phyloP scores from a whole-genome alignment of 345 rosid species.

The Syzygium oleosum region DNA sequence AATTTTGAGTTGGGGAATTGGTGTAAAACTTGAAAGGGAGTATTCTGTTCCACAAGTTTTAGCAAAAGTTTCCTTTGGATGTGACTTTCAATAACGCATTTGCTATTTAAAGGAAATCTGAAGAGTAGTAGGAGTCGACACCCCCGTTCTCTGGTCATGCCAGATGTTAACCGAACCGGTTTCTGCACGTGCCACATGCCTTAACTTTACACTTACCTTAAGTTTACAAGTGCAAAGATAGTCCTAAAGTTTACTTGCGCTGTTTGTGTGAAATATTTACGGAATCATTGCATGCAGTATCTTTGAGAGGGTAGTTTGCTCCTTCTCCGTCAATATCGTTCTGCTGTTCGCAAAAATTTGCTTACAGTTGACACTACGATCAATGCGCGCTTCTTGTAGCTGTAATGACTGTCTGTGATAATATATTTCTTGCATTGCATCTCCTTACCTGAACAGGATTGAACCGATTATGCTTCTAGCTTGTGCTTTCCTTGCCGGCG shows the following conservation, averaged over 20 bases:
- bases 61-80: not conserved
- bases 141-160: not conserved
- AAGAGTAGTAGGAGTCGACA: not conserved
- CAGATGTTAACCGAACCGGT: not conserved
- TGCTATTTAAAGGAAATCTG: not conserved
- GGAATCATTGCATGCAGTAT: not conserved
- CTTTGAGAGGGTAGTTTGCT: not conserved
- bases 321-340: not conserved
- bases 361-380: not conserved
- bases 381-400: not conserved
- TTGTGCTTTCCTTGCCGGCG: not conserved
- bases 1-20: not conserved
- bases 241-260: not conserved
- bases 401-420: not conserved
- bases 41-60: not conserved
- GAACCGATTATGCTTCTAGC: not conserved
- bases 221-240: too few species aligned
- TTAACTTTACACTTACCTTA: not conserved
- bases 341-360: not conserved
- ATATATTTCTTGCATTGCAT: not conserved
- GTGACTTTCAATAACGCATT: not conserved
- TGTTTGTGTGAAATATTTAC: not conserved
- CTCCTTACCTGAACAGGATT: not conserved
- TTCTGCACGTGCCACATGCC: not conserved
- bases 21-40: not conserved